Evolutionary conservation across 2,329 filamentous ascomycete species (phyloP).

Genomic region (Colletotrichum neosansevieriae): DNA sequence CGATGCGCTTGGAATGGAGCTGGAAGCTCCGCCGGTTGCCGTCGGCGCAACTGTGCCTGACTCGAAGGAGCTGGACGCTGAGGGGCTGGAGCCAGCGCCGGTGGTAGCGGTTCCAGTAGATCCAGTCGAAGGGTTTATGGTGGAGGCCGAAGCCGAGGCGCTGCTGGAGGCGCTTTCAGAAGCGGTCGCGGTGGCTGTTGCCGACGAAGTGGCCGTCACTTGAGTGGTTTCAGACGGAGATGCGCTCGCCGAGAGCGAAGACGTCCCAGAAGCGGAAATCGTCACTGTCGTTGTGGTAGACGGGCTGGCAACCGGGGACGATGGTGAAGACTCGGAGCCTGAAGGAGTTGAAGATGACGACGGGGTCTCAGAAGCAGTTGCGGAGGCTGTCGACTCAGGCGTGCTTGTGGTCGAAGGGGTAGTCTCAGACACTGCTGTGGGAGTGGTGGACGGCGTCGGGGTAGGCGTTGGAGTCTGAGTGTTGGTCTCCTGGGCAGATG

Average conservation of each 20-base stretch:
- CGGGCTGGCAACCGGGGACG: background rate
- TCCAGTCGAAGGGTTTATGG: background rate
- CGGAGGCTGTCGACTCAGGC: background rate
- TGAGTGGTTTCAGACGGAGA: background rate
- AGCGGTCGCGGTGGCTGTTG: background rate
- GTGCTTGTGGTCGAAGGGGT: conserved; percentile 9
- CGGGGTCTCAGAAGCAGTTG: background rate
- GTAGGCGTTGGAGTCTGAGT: conserved; percentile 6
- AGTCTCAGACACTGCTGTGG: conserved; percentile 20
- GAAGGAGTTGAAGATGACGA: background rate
- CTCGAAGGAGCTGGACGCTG: background rate
- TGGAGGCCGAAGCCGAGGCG: background rate
- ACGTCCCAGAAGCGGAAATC: background rate
- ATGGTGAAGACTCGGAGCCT: background rate
- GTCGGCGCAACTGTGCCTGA: background rate
- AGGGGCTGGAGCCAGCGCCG: background rate
- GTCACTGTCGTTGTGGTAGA: background rate
- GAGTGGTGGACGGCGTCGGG: conserved; percentile 5
- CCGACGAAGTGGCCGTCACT: background rate
- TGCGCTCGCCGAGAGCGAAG: background rate
- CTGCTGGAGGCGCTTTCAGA: background rate
- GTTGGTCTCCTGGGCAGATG: conserved; percentile 4
- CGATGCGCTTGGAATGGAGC: background rate
- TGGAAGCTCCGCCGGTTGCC: background rate
- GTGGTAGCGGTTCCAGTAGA: background rate